Conservation (phyloP, 495 filamentous ascomycete genomes). For the Trichoderma virens region DNA sequence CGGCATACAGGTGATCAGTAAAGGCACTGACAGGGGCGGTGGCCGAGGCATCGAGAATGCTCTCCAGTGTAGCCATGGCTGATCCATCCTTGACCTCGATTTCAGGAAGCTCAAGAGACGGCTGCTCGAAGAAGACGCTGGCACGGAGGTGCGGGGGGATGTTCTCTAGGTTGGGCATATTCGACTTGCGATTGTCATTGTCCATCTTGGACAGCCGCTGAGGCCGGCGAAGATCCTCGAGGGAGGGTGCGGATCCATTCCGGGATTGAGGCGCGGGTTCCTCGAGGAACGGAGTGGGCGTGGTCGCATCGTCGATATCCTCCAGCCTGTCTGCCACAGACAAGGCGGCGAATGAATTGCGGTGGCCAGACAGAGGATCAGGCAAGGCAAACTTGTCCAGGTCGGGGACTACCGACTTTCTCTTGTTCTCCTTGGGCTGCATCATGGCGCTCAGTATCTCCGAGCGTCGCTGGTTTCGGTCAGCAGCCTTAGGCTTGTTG, state of each 20-base stretch:
- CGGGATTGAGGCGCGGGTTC: background rate
- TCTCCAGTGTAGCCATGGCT: slow-evolving; percentile 82
- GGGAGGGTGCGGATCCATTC: slow-evolving; percentile 1
- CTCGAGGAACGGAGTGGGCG: background rate
- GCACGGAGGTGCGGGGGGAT: slow-evolving; percentile 87
- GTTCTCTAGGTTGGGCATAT: slow-evolving; percentile 33
- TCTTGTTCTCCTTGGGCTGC: slow-evolving; percentile 2
- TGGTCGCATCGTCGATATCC: slow-evolving; percentile 7
- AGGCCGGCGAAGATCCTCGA: slow-evolving; percentile 9
- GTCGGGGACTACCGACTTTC: slow-evolving; percentile 11
- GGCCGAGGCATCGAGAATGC: slow-evolving; percentile 89
- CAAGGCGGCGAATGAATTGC: slow-evolving; percentile 12
- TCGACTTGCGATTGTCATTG: slow-evolving; percentile 31
- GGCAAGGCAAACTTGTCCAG: slow-evolving; percentile 35
- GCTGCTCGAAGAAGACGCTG: slow-evolving; percentile 80
- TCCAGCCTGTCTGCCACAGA: slow-evolving; percentile 9
- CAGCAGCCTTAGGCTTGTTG: slow-evolving; percentile 52
- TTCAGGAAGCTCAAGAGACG: slow-evolving; percentile 39
- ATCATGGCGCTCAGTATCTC: slow-evolving; percentile 48
- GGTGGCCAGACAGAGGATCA: slow-evolving; percentile 28
- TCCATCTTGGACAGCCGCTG: slow-evolving; percentile 20
- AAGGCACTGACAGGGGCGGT: slow-evolving; percentile 89
- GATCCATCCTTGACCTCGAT: slow-evolving; percentile 71
- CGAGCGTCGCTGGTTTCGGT: slow-evolving; percentile 63
- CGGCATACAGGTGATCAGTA: slow-evolving; percentile 83